A percentile compares a stretch with the other conserved stretches of the same genome.
Evolutionary conservation across 148 eudicot genomes (phyloP).

Genomic region (Hydrangea macrophylla): DNA sequence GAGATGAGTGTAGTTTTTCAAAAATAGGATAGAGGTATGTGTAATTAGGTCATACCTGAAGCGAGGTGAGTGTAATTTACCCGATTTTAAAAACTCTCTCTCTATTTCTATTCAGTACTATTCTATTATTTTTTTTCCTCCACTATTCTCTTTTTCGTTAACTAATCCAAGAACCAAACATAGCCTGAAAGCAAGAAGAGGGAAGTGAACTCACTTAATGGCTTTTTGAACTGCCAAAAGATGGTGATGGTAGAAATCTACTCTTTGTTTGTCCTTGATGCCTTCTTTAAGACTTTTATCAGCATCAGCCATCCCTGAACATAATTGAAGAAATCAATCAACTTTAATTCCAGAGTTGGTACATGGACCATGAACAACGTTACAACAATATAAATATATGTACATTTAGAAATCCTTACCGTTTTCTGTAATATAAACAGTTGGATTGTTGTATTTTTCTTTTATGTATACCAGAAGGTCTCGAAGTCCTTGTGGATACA

Average conservation of each 20-base stretch:
- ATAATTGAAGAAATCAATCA: background rate
- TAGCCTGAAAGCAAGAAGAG: too few relatives aligned
- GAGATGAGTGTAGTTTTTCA: too few relatives aligned
- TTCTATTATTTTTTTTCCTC: too few relatives aligned
- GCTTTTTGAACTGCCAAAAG: slow-evolving; percentile 16
- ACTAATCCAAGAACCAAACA: too few relatives aligned
- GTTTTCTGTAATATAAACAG: slow-evolving; percentile 23
- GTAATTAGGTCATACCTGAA: too few relatives aligned
- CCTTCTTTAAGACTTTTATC: slow-evolving; percentile 13
- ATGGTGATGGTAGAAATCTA: slow-evolving; percentile 16
- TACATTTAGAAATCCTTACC: slow-evolving; percentile 5
- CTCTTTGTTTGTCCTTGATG: slow-evolving; percentile 15
- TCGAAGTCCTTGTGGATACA: slow-evolving; percentile 16
- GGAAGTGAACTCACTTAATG: slow-evolving; percentile 16
- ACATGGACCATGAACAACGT: too few relatives aligned
- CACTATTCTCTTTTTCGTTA: too few relatives aligned
- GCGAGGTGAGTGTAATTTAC: too few relatives aligned
- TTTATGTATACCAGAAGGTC: slow-evolving; percentile 21
- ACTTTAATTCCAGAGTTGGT: background rate
- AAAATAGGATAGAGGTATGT: too few relatives aligned
- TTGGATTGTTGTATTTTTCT: slow-evolving; percentile 22
- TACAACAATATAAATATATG: too few relatives aligned
- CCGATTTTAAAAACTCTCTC: too few relatives aligned
- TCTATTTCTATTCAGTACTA: too few relatives aligned
- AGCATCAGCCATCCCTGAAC: slow-evolving; percentile 22